Base-by-base conservation (phyloP, 768 basidiomycete species). In the Roridomyces roridus region DNA sequence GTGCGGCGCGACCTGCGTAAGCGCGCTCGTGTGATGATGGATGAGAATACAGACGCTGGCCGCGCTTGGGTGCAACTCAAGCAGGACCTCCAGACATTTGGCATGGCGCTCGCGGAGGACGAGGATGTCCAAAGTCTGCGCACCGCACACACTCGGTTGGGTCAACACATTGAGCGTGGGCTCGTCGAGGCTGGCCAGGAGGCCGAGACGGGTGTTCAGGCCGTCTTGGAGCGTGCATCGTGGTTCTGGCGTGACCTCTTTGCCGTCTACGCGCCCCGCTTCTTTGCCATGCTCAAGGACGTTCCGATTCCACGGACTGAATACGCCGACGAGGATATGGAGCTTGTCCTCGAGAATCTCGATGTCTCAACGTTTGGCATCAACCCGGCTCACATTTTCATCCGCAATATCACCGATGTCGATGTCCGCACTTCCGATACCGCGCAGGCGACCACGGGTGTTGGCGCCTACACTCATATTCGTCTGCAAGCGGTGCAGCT, bases 161-260 rank as follows among this genome's bases (percentile, higher is more conserved):
- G 74, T 1, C 53, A 66, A 12, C 84, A 86, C 42, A 35, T 87
- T n/a, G 80, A 83, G 65, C 60, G 70, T 20, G 80, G 76, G 0
- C 60, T 74, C 43, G 74, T 65, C 20, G 70, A 71, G 23, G 72
- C 68, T 7, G 62, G 78, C 5, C 66, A 72, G 31, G 67, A 77
- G 57, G 70, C 78, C 8, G 60, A 74, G 61, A 73, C 74, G 0
- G 78, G 80, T 6, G 40, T 85, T 40, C 79, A 85, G 65, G 79
- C 78, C 10, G 79, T 81, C 5, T 65, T 87, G 59, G 85, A 88
- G 50, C 81, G 86, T 42, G 80, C 82, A 6, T 80, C 85, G 1
- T 91, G 89, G 89, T 83, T 91, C 72, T 90, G 87, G 87, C 82
- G 87, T 68, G 93, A 95, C 57, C 57, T 93, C 7, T 87, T 91